Percentiles rank a stretch among this genome's conserved stretches.
Conservation (phyloP, 192 early-diverging fungal species). For the Umbelopsis isabellina region DNA sequence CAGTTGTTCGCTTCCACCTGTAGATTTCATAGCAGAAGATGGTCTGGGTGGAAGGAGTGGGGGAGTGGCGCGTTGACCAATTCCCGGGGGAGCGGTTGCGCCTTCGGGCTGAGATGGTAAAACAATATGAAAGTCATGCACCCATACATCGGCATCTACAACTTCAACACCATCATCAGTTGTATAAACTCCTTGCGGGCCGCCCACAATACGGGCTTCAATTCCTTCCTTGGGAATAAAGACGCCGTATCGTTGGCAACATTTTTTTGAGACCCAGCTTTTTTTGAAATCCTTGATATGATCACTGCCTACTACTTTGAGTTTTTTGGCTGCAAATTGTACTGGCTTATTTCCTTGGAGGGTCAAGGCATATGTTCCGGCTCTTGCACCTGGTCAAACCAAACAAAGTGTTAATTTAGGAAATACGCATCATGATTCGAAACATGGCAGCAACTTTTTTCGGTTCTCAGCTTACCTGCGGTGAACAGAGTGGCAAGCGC, state of each 20-base stretch:
- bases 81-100: not conserved
- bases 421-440: not conserved
- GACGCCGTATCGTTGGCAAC: not conserved
- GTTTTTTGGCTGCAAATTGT: conserved; percentile 1
- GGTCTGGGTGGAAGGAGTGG: not conserved
- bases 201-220: conserved; percentile 3
- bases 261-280: conserved; percentile 11
- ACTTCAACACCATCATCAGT: not conserved
- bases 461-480: not conserved
- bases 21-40: too few species aligned
- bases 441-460: not conserved
- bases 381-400: conserved; percentile 2
- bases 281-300: conserved; percentile 1
- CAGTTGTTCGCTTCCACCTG: too few species aligned
- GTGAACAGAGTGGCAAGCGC: conserved; percentile 4
- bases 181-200: not conserved
- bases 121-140: not conserved
- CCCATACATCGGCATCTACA: not conserved
- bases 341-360: not conserved
- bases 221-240: not conserved
- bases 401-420: not conserved
- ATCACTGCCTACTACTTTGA: conserved; percentile 2
- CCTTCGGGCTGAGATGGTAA: not conserved
- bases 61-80: not conserved
- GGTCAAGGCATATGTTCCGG: not conserved